Conservation (phyloP, 2,329 filamentous ascomycete genomes). For the Ophioceras dolichostomum region DNA sequence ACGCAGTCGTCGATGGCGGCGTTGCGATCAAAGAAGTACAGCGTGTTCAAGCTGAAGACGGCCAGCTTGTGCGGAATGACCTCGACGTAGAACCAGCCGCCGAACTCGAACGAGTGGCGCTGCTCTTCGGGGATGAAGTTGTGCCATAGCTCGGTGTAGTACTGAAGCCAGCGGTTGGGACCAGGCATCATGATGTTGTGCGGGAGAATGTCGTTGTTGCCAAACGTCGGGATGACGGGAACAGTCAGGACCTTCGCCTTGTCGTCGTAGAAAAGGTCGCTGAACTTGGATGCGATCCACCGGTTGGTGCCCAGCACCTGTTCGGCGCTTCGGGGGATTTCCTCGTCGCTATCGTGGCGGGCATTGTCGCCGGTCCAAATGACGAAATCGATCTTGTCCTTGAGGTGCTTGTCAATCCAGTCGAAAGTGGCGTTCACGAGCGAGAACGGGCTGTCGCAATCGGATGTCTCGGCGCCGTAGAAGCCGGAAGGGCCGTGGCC, state of each 20-base stretch:
- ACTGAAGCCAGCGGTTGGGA: constrained; percentile 75
- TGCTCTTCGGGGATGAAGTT: constrained; percentile 87
- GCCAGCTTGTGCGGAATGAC: constrained; percentile 77
- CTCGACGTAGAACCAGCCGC: constrained; percentile 91
- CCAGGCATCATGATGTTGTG: constrained; percentile 86
- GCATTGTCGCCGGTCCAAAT: constrained; percentile 89
- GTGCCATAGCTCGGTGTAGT: constrained; percentile 68
- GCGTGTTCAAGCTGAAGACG: constrained; percentile 88
- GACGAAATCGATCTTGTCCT: constrained; percentile 74
- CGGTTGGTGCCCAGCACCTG: constrained; percentile 73
- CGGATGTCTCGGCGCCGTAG: constrained; percentile 75
- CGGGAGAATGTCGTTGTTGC: constrained; percentile 95
- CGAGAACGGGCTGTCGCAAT: constrained; percentile 73
- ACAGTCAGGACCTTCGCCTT: constrained; percentile 49
- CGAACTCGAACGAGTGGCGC: constrained; percentile 78
- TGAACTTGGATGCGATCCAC: constrained; percentile 63
- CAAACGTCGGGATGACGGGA: constrained; percentile 80
- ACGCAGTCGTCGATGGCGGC: constrained; percentile 87
- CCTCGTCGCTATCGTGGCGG: constrained; percentile 78
- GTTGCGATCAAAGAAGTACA: constrained; percentile 94
- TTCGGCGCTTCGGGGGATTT: constrained; percentile 58
- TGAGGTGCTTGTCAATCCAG: constrained; percentile 73
- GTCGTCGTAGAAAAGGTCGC: constrained; percentile 54
- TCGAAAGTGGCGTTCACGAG: constrained; percentile 81
- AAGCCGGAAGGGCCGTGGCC: constrained; percentile 64